Conservation (phyloP, 2,329 filamentous ascomycete species). For the Ascochyta pisi region DNA sequence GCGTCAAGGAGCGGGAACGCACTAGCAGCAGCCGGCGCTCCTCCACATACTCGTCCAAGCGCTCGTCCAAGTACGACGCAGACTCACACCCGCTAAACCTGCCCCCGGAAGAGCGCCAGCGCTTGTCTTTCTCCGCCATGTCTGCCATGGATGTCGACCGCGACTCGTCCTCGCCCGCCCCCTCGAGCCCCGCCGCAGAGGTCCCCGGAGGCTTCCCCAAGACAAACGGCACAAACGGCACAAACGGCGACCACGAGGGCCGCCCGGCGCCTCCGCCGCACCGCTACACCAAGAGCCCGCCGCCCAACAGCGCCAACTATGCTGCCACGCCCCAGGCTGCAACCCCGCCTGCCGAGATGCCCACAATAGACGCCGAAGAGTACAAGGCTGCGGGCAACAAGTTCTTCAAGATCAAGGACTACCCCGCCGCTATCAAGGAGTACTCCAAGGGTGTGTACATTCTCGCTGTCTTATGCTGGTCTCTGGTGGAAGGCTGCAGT, state of each 20-base stretch:
- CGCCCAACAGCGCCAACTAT: constrained; percentile 50
- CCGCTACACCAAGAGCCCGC: constrained; percentile 60
- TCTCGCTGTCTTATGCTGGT: neutral
- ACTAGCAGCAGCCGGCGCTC: constrained; percentile 36
- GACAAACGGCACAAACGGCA: constrained; percentile 50
- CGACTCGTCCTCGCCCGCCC: constrained; percentile 35
- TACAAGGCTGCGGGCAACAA: constrained; percentile 96
- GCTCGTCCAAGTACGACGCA: constrained; percentile 62
- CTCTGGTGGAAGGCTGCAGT: too few species aligned
- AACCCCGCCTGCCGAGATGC: constrained; percentile 50
- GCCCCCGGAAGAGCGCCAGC: constrained; percentile 84
- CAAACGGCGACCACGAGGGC: constrained; percentile 55
- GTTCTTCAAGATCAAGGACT: constrained; percentile 95
- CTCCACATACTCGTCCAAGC: constrained; percentile 43
- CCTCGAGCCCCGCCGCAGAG: constrained; percentile 56
- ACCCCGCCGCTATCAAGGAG: constrained; percentile 83
- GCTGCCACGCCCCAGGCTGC: constrained; percentile 48
- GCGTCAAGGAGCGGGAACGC: constrained; percentile 42
- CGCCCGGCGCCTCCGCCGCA: constrained; percentile 75
- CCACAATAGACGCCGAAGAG: constrained; percentile 81
- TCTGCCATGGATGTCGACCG: constrained; percentile 57
- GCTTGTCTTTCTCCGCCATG: constrained; percentile 73
- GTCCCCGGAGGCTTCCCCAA: constrained; percentile 50
- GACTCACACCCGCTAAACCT: constrained; percentile 89
- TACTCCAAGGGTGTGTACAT: constrained; percentile 83